Conservation (phyloP, 2,329 filamentous ascomycete genomes). For the Camptophora hylomeconis region DNA sequence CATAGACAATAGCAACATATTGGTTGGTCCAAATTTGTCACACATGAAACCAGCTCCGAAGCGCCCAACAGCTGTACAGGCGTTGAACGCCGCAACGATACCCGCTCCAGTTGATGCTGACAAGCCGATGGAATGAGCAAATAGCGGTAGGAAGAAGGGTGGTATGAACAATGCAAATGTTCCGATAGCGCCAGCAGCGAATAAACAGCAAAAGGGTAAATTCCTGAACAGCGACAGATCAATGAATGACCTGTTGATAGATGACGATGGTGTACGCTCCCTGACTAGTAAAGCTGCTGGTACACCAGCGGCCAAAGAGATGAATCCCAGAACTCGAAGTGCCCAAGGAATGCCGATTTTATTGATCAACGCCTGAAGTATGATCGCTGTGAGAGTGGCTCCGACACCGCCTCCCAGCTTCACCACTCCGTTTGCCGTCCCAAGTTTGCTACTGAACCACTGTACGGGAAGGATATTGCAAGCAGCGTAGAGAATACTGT, state of each 20-base stretch:
- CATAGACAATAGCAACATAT: constrained; percentile 39
- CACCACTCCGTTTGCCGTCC: constrained; percentile 43
- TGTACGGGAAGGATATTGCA: constrained; percentile 37
- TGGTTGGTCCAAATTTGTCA: constrained; percentile 42
- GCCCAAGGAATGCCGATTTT: constrained; percentile 37
- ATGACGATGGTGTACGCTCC: constrained; percentile 33
- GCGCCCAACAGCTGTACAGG: constrained; percentile 45
- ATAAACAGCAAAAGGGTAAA: constrained; percentile 38
- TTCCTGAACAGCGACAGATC: constrained; percentile 44
- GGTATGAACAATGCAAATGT: constrained; percentile 50
- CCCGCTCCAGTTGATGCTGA: constrained; percentile 40
- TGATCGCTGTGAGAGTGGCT: constrained; percentile 39
- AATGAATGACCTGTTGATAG: constrained; percentile 26
- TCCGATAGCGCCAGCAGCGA: constrained; percentile 40
- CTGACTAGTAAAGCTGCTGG: constrained; percentile 43
- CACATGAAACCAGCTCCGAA: constrained; percentile 42
- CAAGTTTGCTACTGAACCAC: constrained; percentile 42
- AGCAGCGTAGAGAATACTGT: constrained; percentile 31
- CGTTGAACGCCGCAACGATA: constrained; percentile 48
- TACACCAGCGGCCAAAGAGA: constrained; percentile 39
- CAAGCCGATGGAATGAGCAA: constrained; percentile 40
- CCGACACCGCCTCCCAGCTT: constrained; percentile 44
- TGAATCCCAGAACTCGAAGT: constrained; percentile 40
- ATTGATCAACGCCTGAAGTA: constrained; percentile 35
- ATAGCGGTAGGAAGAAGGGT: constrained; percentile 48